Evolutionary conservation across 2,329 filamentous ascomycete genomes (phyloP).

Genomic region (Diaporthe humulicola): DNA sequence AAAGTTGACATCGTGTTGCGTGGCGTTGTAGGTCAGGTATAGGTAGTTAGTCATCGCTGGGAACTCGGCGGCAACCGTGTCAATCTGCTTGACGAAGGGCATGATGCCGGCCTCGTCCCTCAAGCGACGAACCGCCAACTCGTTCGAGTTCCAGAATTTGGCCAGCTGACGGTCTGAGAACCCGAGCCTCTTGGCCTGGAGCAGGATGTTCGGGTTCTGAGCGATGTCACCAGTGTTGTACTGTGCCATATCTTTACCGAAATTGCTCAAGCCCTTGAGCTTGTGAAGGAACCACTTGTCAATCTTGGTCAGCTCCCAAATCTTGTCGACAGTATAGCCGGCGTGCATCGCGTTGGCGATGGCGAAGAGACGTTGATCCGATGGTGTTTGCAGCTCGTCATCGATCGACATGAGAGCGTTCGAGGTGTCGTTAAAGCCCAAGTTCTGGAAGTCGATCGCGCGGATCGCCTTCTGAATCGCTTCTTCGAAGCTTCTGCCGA

Average conservation of each 20-base stretch:
- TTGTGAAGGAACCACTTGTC: conserved; percentile 98
- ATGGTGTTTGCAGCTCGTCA: conserved; percentile 95
- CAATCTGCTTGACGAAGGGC: conserved; percentile 97
- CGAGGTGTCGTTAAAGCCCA: conserved; percentile 89
- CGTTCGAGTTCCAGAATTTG: conserved; percentile 94
- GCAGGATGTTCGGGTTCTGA: conserved; percentile 74
- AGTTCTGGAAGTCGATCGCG: conserved; percentile 93
- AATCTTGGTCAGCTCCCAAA: conserved; percentile 98
- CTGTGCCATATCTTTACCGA: conserved; percentile 81
- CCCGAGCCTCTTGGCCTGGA: conserved; percentile 91
- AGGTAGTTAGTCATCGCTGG: conserved; percentile 95
- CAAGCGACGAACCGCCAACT: conserved; percentile 86
- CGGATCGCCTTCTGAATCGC: conserved; percentile 98
- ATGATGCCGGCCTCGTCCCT: conserved; percentile 88
- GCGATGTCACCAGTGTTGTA: conserved; percentile 76
- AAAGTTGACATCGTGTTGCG: conserved; percentile 86
- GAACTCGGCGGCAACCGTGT: conserved; percentile 98
- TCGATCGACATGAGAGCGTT: conserved; percentile 95
- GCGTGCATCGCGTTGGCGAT: conserved; percentile 98
- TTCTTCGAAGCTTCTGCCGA: conserved; percentile 96
- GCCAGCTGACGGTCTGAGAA: conserved; percentile 96
- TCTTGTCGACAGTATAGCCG: conserved; percentile 94
- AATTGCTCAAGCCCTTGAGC: conserved; percentile 91
- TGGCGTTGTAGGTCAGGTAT: conserved; percentile 95
- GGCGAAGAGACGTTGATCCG: conserved; percentile 96